Conservation (phyloP, 305 asterid species). For the Coffea humblotiana region DNA sequence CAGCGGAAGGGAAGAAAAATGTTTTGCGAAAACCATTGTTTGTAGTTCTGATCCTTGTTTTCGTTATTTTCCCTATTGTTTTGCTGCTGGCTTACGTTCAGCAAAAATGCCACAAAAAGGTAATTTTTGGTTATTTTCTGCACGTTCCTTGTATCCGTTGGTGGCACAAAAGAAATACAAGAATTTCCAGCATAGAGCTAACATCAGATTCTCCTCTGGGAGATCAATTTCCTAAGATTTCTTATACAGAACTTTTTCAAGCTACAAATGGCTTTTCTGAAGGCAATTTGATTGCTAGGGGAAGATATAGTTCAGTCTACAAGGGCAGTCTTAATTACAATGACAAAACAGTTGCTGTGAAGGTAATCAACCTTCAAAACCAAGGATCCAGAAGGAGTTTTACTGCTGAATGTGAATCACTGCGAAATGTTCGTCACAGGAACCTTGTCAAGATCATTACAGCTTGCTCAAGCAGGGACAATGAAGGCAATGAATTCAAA, state of each 20-base stretch:
- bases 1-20: too few relatives aligned
- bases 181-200: neutral
- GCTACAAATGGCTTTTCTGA: conserved; percentile 25
- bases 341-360: conserved; percentile 1
- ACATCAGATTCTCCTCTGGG: conserved; percentile 6
- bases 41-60: too few relatives aligned
- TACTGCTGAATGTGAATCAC: conserved; percentile 13
- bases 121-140: too few relatives aligned
- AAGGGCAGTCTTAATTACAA: neutral
- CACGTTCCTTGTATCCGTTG: neutral
- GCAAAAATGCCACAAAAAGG: too few relatives aligned
- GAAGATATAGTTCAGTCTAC: conserved; percentile 24
- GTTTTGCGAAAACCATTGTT: too few relatives aligned
- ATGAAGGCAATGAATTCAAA: conserved; percentile 11
- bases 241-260: conserved; percentile 13
- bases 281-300: conserved; percentile 20
- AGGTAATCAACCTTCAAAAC: conserved; percentile 7
- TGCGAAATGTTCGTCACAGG: conserved; percentile 15
- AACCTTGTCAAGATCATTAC: conserved; percentile 14
- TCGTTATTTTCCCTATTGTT: neutral
- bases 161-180: conserved; percentile 2
- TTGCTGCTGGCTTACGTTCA: neutral
- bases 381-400: conserved; percentile 14
- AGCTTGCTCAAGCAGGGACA: conserved; percentile 10
- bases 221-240: conserved; percentile 3